These are phyloP conservation scores for Pholiota conissans DNA, from an alignment of 768 basidiomycete species.

Conservation along the genomic window DNA sequence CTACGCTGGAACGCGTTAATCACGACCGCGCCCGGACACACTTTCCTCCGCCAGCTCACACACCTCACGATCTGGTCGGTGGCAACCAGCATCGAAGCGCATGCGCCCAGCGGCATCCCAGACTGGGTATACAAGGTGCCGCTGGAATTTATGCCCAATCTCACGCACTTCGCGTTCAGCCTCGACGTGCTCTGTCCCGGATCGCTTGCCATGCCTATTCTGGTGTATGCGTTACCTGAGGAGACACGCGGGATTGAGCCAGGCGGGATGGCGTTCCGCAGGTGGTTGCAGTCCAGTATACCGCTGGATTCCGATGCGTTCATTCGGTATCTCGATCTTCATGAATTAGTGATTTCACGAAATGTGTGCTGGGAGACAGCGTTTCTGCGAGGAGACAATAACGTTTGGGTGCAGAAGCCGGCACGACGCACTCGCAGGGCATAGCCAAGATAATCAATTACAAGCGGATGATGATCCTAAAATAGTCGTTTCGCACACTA, in stretches of 20 bases:
- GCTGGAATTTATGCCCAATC: constrained; percentile 28
- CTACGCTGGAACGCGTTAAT: constrained; percentile 34
- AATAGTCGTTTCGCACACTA: background rate
- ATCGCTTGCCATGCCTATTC: constrained; percentile 9
- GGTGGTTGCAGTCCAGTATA: constrained; percentile 24
- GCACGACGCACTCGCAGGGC: background rate
- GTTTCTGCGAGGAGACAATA: background rate
- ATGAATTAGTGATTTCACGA: background rate
- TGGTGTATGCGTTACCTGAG: constrained; percentile 15
- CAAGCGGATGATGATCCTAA: no score
- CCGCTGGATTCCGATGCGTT: constrained; percentile 21
- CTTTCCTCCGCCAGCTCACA: constrained; percentile 36
- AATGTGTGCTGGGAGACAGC: background rate
- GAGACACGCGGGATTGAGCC: background rate
- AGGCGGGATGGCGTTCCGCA: constrained; percentile 16
- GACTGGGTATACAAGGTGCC: constrained; percentile 29
- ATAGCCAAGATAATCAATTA: background rate
- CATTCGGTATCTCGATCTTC: background rate
- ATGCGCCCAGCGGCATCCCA: constrained; percentile 13
- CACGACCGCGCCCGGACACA: constrained; percentile 26
- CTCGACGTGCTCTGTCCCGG: constrained; percentile 11
- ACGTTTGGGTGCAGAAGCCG: background rate
- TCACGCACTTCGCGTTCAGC: constrained; percentile 34
- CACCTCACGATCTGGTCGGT: constrained; percentile 35
- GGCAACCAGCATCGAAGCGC: background rate